phyloP scores from a whole-genome alignment of 2,329 filamentous ascomycete species.

The Trichoderma atroviride region DNA sequence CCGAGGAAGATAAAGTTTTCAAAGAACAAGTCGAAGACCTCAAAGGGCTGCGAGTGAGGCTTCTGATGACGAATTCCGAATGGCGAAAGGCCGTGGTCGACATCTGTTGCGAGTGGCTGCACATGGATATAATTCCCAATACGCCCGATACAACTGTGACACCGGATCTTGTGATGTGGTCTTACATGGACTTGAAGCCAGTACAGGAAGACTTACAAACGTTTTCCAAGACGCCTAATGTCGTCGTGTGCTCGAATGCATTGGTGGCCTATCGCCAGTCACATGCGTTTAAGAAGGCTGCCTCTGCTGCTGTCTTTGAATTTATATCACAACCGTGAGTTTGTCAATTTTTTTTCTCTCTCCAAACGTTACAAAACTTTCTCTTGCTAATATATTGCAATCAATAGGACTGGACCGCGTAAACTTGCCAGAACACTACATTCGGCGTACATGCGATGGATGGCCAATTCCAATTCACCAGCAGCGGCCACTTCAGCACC shows the following conservation, averaged over 20 bases:
- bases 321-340: constrained; percentile 45
- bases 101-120: constrained; percentile 41
- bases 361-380: not conserved
- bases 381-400: not conserved
- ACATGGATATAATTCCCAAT: constrained; percentile 35
- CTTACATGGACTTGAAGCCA: constrained; percentile 27
- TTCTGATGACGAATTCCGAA: constrained; percentile 27
- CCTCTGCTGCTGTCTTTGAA: constrained; percentile 37
- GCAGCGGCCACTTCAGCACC: not conserved
- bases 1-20: constrained; percentile 36
- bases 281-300: constrained; percentile 30
- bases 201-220: constrained; percentile 9
- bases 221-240: constrained; percentile 30
- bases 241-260: constrained; percentile 40
- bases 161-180: constrained; percentile 36
- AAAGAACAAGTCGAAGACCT: constrained; percentile 36
- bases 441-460: constrained; percentile 34
- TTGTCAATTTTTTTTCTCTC: no score
- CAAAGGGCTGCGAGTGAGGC: constrained; percentile 37
- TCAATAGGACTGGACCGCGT: constrained; percentile 40
- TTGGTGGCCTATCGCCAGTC: constrained; percentile 35
- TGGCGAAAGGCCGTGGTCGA: constrained; percentile 30
- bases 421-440: constrained; percentile 41
- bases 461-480: constrained; percentile 23
- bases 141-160: constrained; percentile 8